phyloP scores from a whole-genome alignment of 2,329 filamentous ascomycete species.

The Aspergillus brasiliensis region DNA sequence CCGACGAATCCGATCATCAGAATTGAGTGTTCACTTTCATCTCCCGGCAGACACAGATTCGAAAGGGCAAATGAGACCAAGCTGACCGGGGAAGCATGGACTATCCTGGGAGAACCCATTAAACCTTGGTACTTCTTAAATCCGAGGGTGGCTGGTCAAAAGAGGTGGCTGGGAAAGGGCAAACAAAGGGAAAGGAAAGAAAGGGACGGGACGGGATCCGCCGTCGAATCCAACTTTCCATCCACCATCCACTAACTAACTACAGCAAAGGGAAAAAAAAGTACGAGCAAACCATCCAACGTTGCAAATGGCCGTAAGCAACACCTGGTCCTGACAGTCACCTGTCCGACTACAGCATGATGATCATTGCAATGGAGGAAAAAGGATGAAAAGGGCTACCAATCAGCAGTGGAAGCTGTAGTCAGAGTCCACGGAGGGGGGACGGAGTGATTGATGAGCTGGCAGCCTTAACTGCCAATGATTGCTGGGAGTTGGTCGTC shows the following conservation, averaged over 20 bases:
- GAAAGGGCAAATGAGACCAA: not conserved
- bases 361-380: not conserved
- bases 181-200: not conserved
- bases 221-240: not conserved
- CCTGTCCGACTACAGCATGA: not conserved
- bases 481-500: slow-evolving; percentile 10
- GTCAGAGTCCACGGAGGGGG: slow-evolving; percentile 8
- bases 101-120: not conserved
- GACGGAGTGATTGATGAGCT: slow-evolving; percentile 10
- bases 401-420: slow-evolving; percentile 5
- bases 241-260: not conserved
- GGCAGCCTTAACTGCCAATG: slow-evolving; percentile 16
- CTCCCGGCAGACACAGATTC: too few relatives aligned
- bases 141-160: not conserved
- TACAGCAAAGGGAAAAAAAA: not conserved
- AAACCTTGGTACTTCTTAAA: not conserved
- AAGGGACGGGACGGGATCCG: not conserved
- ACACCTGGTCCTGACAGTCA: slow-evolving; percentile 1
- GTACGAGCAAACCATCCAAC: not conserved
- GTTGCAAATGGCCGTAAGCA: slow-evolving; percentile 7
- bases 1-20: too few relatives aligned
- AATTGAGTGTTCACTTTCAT: too few relatives aligned
- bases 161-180: not conserved
- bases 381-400: slow-evolving; percentile 5
- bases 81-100: not conserved